Base-by-base conservation (phyloP, 1,139 yeast species). In the Pichia kudriavzevii region DNA sequence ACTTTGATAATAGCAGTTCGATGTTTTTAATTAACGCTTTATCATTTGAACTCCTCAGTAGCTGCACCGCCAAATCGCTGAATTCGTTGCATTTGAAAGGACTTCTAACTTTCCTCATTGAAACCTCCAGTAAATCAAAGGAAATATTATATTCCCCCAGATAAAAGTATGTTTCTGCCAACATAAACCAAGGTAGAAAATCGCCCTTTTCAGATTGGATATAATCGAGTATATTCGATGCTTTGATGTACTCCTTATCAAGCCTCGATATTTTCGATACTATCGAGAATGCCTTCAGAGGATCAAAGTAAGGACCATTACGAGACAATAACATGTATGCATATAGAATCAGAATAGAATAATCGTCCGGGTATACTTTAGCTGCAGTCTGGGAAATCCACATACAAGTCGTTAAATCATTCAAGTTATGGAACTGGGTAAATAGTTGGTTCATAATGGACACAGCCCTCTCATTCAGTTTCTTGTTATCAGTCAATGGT, bases 121-220 rank as follows among this genome's bases (percentile, higher is more conserved):
- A 13, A 19, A 41, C 29, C 26, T 41, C 39, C 8, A 43, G 21
- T 28, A 39, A 37, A 23, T 43, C 46, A 28, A 43, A 36, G 12
- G 41, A 20, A 6, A 39, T 24, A 8, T 15, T 24, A 21, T 21
- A 28, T 23, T 28, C 8, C 10, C 33, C 21, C 15, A 36, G 14
- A 17, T 28, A 46, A 10, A 71, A 58, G 46, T 72, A 68, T 1
- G 78, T 77, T 42, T 65, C 64, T 2, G 80, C 77, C 27, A 75
- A 50, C n/a, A 75, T 58, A 41, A 69, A 72, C 70, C 74, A 69
- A 1, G 80, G 79, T 34, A 75, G 58, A 43, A 73, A 75, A 30
- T 53, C 53, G 6, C 48, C 53, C 1, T 38, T 36, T 31, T 44
- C 45, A 1, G 52, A 41, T 13, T 46, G 45, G 5, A 42, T 36